A percentile compares a stretch with the other conserved stretches of the same genome.
Conservation (phyloP, 768 basidiomycete species). For the Podaxis sp. region DNA sequence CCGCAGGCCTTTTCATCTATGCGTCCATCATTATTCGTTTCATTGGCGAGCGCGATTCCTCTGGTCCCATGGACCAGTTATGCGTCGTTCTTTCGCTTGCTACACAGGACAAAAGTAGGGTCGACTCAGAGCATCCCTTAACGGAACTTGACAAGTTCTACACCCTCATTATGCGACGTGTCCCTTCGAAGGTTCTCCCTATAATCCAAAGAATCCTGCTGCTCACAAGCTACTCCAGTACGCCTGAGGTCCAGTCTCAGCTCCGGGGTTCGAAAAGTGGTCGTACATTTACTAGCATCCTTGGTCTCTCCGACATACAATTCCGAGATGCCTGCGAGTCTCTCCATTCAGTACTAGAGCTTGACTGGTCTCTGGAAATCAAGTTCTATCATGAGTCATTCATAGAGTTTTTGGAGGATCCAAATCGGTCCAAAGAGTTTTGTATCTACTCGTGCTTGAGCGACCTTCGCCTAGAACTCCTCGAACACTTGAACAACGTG, state of each 20-base stretch:
- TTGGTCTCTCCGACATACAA: not conserved
- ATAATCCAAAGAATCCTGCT: not conserved
- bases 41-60: not conserved
- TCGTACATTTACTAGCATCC: not conserved
- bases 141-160: not conserved
- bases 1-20: slow-evolving; percentile 12
- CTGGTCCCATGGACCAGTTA: not conserved
- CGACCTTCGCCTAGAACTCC: not conserved
- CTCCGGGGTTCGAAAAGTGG: not conserved
- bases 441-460: not conserved
- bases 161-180: not conserved
- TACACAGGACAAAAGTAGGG: not conserved
- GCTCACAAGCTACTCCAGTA: not conserved
- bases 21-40: slow-evolving; percentile 12
- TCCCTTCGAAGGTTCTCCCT: not conserved
- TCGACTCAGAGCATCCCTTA: not conserved
- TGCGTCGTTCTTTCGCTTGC: not conserved
- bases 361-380: not conserved
- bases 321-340: not conserved
- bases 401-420: slow-evolving; percentile 5
- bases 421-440: not conserved
- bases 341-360: not conserved
- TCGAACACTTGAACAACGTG: not conserved
- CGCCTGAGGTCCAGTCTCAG: not conserved
- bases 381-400: slow-evolving; percentile 12